phyloP scores from a whole-genome alignment of 345 rosid species.

The Capsella bursapastoris region DNA sequence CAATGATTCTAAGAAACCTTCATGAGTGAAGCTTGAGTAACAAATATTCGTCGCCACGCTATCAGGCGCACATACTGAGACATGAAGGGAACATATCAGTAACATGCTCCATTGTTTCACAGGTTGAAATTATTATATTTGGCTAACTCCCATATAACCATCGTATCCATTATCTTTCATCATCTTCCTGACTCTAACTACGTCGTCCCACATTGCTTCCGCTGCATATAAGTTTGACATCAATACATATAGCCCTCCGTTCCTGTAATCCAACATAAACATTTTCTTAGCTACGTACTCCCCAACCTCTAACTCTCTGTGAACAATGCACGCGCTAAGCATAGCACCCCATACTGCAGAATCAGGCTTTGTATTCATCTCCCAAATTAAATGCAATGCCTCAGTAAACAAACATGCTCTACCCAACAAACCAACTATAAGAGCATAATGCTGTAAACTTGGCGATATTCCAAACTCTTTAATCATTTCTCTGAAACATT shows the following conservation, averaged over 20 bases:
- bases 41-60: neutral
- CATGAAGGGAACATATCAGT: neutral
- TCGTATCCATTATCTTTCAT: constrained; percentile 76
- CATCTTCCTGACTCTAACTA: constrained; percentile 67
- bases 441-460: constrained; percentile 72
- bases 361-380: constrained; percentile 64
- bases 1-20: neutral
- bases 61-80: neutral
- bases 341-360: constrained; percentile 86
- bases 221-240: constrained; percentile 92
- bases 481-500: constrained; percentile 58
- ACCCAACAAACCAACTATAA: constrained; percentile 73
- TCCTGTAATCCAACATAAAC: constrained; percentile 61
- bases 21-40: constrained; percentile 17
- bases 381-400: constrained; percentile 55
- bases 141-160: constrained; percentile 77
- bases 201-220: constrained; percentile 76
- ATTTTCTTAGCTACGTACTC: constrained; percentile 78
- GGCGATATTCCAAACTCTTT: constrained; percentile 60
- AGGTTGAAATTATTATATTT: constrained; percentile 11
- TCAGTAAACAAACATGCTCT: constrained; percentile 68
- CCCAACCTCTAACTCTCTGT: constrained; percentile 70
- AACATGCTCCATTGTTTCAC: neutral
- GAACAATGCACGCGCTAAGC: constrained; percentile 67
- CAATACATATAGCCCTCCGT: constrained; percentile 79